A percentile compares a stretch with the other conserved stretches of the same genome.
Conservation (phyloP, 176 grass and related monocot species). For the Bolboschoenus planiculmis region DNA sequence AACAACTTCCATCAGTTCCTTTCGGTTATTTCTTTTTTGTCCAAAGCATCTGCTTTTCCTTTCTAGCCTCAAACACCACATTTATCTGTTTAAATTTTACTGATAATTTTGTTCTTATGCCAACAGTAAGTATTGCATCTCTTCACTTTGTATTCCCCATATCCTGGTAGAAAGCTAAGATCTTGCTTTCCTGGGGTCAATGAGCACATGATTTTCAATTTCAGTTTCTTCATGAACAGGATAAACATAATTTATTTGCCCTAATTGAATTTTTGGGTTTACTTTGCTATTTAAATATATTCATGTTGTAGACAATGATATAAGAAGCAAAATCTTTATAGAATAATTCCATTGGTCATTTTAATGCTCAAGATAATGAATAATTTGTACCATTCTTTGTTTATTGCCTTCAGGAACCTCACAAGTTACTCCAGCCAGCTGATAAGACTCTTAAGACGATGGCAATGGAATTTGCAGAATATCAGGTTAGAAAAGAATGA, state of each 20-base stretch:
- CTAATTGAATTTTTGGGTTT: not conserved
- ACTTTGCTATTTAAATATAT: not conserved
- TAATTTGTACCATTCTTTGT: not conserved
- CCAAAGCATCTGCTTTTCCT: not conserved
- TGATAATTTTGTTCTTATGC: too few species aligned
- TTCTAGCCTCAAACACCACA: not conserved
- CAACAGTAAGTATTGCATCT: too few species aligned
- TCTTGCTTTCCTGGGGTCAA: not conserved
- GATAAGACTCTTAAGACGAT: slow-evolving; percentile 79
- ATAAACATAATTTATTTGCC: not conserved
- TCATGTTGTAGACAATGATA: not conserved
- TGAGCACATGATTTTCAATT: not conserved
- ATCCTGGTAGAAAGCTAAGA: not conserved
- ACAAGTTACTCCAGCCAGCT: slow-evolving; percentile 69
- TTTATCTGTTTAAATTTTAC: too few species aligned
- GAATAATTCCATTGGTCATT: not conserved
- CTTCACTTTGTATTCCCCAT: not conserved
- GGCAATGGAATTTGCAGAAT: slow-evolving; percentile 87
- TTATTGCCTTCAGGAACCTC: slow-evolving; percentile 48
- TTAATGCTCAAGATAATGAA: not conserved
- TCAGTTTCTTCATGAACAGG: not conserved
- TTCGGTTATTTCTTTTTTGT: not conserved
- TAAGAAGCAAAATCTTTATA: not conserved
- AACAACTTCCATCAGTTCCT: not conserved
- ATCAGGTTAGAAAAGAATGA: slow-evolving; percentile 44